phyloP scores from a whole-genome alignment of 2,329 filamentous ascomycete species.

The Pyrenochaeta sp. region DNA sequence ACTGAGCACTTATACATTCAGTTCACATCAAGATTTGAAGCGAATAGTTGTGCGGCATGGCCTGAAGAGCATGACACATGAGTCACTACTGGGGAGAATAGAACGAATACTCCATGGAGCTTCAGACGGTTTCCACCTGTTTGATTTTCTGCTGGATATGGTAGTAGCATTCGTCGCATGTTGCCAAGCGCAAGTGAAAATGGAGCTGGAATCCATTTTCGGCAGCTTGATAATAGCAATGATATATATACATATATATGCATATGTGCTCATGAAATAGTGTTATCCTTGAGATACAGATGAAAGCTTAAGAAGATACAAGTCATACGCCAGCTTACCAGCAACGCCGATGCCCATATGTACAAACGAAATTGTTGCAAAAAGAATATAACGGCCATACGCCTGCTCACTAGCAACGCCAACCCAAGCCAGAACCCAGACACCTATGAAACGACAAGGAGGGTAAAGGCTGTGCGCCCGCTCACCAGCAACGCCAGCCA shows the following conservation, averaged over 20 bases:
- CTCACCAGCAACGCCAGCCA: constrained; percentile 11
- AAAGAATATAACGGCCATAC: background rate
- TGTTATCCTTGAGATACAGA: background rate
- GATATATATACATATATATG: background rate
- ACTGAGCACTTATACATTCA: no score
- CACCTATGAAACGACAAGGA: background rate
- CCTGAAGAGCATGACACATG: no score
- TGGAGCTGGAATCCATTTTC: no score
- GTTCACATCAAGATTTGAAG: no score
- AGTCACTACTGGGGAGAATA: no score
- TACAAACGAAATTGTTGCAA: background rate
- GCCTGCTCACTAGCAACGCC: background rate
- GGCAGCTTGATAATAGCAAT: background rate
- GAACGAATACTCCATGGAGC: no score
- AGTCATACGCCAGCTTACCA: background rate
- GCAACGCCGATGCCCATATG: background rate
- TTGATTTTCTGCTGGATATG: no score
- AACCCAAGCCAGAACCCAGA: background rate
- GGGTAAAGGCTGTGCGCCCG: background rate
- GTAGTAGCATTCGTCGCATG: background rate
- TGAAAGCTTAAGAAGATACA: background rate
- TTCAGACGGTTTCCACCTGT: no score
- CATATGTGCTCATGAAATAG: background rate
- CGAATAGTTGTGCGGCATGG: no score
- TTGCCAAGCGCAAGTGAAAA: background rate